These are phyloP conservation scores for Friedmanniomyces simplex DNA, from an alignment of 495 filamentous ascomycete species.

Conservation along the genomic window DNA sequence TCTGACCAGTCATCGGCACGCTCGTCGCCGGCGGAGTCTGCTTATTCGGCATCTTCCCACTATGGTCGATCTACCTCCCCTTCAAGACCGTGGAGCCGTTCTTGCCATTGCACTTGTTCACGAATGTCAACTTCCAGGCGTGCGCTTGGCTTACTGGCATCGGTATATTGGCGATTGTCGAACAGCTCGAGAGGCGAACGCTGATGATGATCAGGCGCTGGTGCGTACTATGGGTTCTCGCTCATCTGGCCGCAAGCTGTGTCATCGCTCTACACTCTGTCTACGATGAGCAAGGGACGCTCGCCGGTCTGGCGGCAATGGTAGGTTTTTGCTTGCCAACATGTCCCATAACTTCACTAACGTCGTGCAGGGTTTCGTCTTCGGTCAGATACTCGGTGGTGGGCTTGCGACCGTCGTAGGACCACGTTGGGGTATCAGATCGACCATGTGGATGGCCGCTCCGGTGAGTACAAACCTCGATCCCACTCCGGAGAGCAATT, in stretches of 20 bases:
- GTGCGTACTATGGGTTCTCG: constrained; percentile 29
- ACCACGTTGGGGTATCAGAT: neutral
- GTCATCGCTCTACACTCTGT: constrained; percentile 16
- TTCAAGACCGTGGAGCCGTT: constrained; percentile 21
- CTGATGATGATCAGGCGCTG: constrained; percentile 19
- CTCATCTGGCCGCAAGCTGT: constrained; percentile 33
- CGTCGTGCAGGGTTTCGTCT: neutral
- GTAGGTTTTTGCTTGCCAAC: neutral
- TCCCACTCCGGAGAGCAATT: no score
- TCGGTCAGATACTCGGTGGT: neutral
- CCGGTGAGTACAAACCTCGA: neutral
- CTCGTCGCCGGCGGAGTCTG: neutral
- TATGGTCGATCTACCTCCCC: neutral
- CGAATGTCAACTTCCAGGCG: constrained; percentile 34
- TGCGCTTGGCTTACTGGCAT: constrained; percentile 32
- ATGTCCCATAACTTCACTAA: neutral
- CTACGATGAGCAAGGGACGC: neutral
- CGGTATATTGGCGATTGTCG: constrained; percentile 1
- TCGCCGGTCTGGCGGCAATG: neutral
- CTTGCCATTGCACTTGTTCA: constrained; percentile 39
- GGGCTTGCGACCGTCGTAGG: neutral
- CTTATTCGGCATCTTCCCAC: neutral
- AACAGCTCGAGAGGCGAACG: neutral
- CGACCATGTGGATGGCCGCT: neutral
- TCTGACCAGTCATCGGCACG: neutral